Evolutionary conservation across 768 basidiomycete species (phyloP), one percentile per base, ranked within the genome.

Genomic region (Phlegmacium glaucopus): DNA sequence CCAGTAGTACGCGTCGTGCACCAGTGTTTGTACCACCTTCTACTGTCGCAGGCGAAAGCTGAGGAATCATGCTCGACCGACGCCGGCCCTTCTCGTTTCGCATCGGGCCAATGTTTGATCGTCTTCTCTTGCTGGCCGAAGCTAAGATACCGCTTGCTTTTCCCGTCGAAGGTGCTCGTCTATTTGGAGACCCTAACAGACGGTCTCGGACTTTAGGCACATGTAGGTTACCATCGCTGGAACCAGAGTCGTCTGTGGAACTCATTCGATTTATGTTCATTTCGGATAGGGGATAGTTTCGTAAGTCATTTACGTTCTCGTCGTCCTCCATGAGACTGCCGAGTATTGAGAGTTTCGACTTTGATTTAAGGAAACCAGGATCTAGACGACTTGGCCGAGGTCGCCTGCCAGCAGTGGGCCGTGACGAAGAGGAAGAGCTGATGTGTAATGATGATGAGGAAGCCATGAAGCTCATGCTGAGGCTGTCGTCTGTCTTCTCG

Each of bases 21-120:
- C 56, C 59, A 27, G 56, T 57, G 29, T 62, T 71, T 4, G 42
- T 34, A 57, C 51, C 61, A 42, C 60, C 58, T 18, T 77, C 77
- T 28, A 63, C 69, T 18, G 60, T 61, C 36, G 61, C 67, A n/a
- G 76, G 72, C 12, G 80, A 76, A 41, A 80, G 74, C 52, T 81
- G 79, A n/a, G 85, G 85, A 51, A 92, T 87, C 72, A 90, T 66
- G 59, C 90, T 93, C 32, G 90, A 90, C 48, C 90, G 76, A 49
- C 90, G 72, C 49, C 88, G 72, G 11, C 68, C 67, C 63, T 87
- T 88, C 63, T 92, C 90, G 50, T 69, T 75, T 29, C 90, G 81
- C 62, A 83, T 58, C n/a, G 85, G 78, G 4, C 90, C 90, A 47
- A 90, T 78, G 55, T 83, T 85, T 17, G 90, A 92, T 32, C 85